A percentile compares a stretch with the other conserved stretches of the same genome.
These are phyloP conservation scores for Castanospermum australe DNA, from an alignment of 306 rosid species.

Conservation along the genomic window DNA sequence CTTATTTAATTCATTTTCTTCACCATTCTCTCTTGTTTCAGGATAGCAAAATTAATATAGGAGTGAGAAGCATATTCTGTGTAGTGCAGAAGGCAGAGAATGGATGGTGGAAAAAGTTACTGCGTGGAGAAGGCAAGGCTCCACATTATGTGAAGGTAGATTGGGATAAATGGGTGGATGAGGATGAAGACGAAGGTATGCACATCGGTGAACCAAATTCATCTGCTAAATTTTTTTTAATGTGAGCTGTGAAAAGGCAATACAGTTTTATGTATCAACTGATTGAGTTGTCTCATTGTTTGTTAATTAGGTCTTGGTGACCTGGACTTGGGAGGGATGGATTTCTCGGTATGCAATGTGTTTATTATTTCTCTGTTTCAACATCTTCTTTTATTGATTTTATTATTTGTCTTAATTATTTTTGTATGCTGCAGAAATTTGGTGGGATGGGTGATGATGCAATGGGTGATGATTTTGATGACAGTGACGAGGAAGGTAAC, in stretches of 20 bases:
- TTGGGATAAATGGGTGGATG: conserved; percentile 98
- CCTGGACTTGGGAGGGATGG: conserved; percentile 89
- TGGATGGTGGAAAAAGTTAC: conserved; percentile 83
- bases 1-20: background rate
- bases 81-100: conserved; percentile 84
- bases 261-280: background rate
- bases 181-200: conserved; percentile 78
- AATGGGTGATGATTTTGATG: conserved; percentile 62
- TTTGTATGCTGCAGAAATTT: conserved; percentile 56
- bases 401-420: conserved; percentile 10
- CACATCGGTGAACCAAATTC: background rate
- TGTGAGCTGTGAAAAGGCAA: background rate
- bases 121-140: conserved; percentile 72
- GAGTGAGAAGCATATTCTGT: conserved; percentile 74
- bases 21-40: conserved; percentile 13
- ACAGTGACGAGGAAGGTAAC: conserved; percentile 76
- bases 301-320: conserved; percentile 50
- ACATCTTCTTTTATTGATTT: background rate
- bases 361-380: background rate
- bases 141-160: conserved; percentile 93
- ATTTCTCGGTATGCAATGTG: conserved; percentile 77
- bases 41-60: conserved; percentile 90
- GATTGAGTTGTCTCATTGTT: background rate
- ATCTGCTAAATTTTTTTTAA: background rate
- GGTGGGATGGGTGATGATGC: conserved; percentile 59